Percentiles rank a stretch among this genome's conserved stretches.
Evolutionary conservation across 2,329 filamentous ascomycete species (phyloP).

Genomic region (Aspergillus ustus): DNA sequence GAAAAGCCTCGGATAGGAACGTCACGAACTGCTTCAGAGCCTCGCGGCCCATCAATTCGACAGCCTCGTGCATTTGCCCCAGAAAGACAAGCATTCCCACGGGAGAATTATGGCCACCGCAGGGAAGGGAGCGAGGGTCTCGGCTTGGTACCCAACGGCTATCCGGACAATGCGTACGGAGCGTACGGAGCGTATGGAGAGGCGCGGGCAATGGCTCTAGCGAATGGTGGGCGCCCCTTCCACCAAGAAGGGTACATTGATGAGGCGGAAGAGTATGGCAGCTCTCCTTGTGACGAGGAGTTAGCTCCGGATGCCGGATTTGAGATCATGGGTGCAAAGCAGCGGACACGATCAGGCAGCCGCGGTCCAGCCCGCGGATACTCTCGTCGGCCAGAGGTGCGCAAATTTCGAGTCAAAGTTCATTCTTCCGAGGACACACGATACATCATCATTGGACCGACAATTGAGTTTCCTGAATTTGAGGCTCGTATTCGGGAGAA

Average conservation of each 20-base stretch:
- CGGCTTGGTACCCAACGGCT: constrained; percentile 31
- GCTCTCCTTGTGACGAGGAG: constrained; percentile 70
- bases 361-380: constrained; percentile 33
- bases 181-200: constrained; percentile 68
- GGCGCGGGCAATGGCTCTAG: constrained; percentile 55
- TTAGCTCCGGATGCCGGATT: constrained; percentile 73
- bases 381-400: constrained; percentile 63
- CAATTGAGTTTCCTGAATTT: constrained; percentile 76
- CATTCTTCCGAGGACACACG: constrained; percentile 84
- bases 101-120: constrained; percentile 37
- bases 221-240: constrained; percentile 47
- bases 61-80: constrained; percentile 34
- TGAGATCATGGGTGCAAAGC: constrained; percentile 69
- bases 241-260: constrained; percentile 70
- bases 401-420: constrained; percentile 87
- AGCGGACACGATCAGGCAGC: constrained; percentile 35
- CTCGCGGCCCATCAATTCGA: constrained; percentile 48
- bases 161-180: constrained; percentile 62
- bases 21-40: constrained; percentile 56
- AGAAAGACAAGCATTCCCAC: constrained; percentile 32
- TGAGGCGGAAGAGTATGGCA: constrained; percentile 78
- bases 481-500: constrained; percentile 82
- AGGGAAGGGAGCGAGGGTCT: constrained; percentile 39
- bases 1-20: constrained; percentile 53
- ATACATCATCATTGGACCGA: constrained; percentile 82